These are phyloP conservation scores for Lactarius psammicola DNA, from an alignment of 768 basidiomycete genomes.

Conservation along the genomic window DNA sequence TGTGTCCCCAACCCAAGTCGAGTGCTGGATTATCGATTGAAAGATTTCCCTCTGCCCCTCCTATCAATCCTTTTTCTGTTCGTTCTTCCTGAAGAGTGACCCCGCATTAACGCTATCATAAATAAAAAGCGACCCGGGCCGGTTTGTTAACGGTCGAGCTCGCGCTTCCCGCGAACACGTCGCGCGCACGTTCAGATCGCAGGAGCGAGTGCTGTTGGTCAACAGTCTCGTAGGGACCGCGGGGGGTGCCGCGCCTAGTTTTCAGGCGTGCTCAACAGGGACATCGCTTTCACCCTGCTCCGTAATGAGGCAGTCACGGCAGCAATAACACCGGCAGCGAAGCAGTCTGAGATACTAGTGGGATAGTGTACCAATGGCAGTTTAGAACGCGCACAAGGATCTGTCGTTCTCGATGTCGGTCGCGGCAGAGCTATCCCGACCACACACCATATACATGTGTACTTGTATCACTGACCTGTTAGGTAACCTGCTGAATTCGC, in stretches of 20 bases:
- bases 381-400: no score
- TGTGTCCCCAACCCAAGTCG: conserved; percentile 58
- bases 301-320: conserved; percentile 32
- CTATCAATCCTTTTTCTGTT: conserved; percentile 13
- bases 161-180: conserved; percentile 71
- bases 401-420: no score
- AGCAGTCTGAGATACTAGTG: conserved; percentile 5
- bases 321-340: conserved; percentile 21
- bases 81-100: no score
- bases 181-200: conserved; percentile 69
- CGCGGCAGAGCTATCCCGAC: no score
- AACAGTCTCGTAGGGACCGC: conserved; percentile 65
- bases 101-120: no score
- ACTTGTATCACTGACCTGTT: no score
- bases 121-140: conserved; percentile 75
- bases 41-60: no score
- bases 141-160: conserved; percentile 80
- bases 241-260: conserved; percentile 80
- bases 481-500: no score
- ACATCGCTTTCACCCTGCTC: conserved; percentile 58
- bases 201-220: conserved; percentile 79
- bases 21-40: conserved; percentile 90
- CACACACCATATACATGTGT: neutral
- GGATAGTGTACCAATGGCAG: no score
- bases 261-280: conserved; percentile 64